Evolutionary conservation across 371 early-diverging fungal genomes (phyloP).

Genomic region (Mucor saturninus): DNA sequence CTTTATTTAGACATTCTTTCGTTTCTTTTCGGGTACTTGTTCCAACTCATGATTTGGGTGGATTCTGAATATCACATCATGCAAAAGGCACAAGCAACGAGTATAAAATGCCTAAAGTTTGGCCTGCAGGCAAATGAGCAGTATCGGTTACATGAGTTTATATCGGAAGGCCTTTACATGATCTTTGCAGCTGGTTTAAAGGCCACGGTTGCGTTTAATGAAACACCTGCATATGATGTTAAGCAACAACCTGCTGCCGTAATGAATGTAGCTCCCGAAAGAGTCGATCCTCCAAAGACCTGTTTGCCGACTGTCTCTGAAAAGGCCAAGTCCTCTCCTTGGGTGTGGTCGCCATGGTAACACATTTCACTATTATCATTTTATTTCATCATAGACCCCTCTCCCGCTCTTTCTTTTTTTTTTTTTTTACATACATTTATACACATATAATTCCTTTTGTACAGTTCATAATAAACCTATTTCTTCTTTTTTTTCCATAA

Average conservation of each 20-base stretch:
- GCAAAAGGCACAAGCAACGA: constrained; percentile 54
- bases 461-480: too few species aligned
- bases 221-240: constrained; percentile 52
- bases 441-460: neutral
- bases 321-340: constrained; percentile 11
- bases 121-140: constrained; percentile 62
- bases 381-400: neutral
- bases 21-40: constrained; percentile 49
- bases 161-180: constrained; percentile 61
- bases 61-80: constrained; percentile 59
- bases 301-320: constrained; percentile 13
- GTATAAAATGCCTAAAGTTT: constrained; percentile 55
- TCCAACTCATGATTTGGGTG: constrained; percentile 50
- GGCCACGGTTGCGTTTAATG: constrained; percentile 68
- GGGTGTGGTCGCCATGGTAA: constrained; percentile 23
- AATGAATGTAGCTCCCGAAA: neutral
- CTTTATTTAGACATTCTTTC: constrained; percentile 29
- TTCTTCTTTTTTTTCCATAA: neutral
- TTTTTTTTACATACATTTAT: neutral
- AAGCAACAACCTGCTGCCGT: neutral
- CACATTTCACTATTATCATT: neutral
- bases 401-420: neutral
- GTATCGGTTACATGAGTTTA: constrained; percentile 63
- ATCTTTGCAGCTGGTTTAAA: constrained; percentile 60
- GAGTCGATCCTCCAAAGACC: neutral